A percentile compares a stretch with the other conserved stretches of the same genome.
Conservation (phyloP, 1,284 basidiomycete genomes). For the Wolfiporia cocos region DNA sequence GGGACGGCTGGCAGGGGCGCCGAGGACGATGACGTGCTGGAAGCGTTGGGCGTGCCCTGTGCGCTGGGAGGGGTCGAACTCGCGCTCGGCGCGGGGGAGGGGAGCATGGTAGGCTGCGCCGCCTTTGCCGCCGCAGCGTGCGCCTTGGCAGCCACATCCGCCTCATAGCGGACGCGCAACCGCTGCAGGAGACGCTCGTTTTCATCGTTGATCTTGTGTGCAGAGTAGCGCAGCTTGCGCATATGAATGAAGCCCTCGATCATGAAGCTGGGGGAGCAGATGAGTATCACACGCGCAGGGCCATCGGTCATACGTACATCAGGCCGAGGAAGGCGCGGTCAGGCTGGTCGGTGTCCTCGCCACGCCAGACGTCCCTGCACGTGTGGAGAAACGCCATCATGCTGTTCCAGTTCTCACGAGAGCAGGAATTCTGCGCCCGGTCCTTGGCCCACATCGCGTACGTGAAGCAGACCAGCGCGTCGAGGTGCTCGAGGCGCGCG, state of each 20-base stretch:
- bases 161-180: constrained; percentile 9
- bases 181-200: constrained; percentile 17
- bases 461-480: constrained; percentile 67
- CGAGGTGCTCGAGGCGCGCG: constrained; percentile 67
- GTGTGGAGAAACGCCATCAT: constrained; percentile 57
- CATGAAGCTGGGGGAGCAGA: constrained; percentile 48
- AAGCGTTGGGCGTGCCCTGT: constrained; percentile 14
- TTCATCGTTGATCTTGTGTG: constrained; percentile 39
- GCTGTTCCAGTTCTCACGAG: constrained; percentile 53
- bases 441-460: constrained; percentile 71
- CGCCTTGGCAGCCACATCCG: constrained; percentile 8
- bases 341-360: constrained; percentile 56
- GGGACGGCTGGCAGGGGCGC: neutral
- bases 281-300: constrained; percentile 21
- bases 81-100: constrained; percentile 70
- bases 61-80: constrained; percentile 63
- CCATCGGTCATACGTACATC: constrained; percentile 47
- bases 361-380: constrained; percentile 62
- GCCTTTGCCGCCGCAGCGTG: constrained; percentile 14
- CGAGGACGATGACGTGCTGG: neutral
- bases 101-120: constrained; percentile 54
- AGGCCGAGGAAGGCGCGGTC: constrained; percentile 71
- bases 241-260: constrained; percentile 65
- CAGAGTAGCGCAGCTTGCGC: constrained; percentile 46
- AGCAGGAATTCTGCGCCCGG: constrained; percentile 42